Evolutionary conservation across 2,329 filamentous ascomycete species (phyloP).

Genomic region (Alternaria triticina): DNA sequence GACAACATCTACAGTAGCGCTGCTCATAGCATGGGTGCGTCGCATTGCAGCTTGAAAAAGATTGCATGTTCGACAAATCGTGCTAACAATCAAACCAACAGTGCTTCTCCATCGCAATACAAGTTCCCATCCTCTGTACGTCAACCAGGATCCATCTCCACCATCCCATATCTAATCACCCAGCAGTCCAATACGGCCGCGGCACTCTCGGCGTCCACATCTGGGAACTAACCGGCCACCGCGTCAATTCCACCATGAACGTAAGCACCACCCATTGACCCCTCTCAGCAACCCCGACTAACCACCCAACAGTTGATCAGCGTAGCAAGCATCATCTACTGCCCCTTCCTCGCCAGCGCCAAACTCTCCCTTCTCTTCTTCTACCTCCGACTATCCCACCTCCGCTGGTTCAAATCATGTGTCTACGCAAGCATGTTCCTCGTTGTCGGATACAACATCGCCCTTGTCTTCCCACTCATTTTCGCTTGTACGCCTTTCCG

Average conservation of each 20-base stretch:
- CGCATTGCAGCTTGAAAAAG: background rate
- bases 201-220: conserved; percentile 27
- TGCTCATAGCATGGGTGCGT: conserved; percentile 20
- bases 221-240: conserved; percentile 24
- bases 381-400: conserved; percentile 20
- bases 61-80: background rate
- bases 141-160: background rate
- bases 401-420: conserved; percentile 17
- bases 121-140: conserved; percentile 14
- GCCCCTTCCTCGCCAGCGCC: conserved; percentile 21
- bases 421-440: conserved; percentile 26
- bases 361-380: conserved; percentile 30
- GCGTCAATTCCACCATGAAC: conserved; percentile 17
- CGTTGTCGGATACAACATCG: conserved; percentile 25
- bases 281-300: background rate
- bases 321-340: conserved; percentile 19
- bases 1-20: conserved; percentile 8
- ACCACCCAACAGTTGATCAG: conserved; percentile 3
- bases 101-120: conserved; percentile 16
- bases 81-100: background rate
- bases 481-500: conserved; percentile 28
- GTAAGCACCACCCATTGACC: background rate
- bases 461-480: conserved; percentile 25
- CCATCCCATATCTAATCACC: background rate
- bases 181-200: conserved; percentile 14